phyloP scores from a whole-genome alignment of 441 rosid species.

The Populus hybrid region DNA sequence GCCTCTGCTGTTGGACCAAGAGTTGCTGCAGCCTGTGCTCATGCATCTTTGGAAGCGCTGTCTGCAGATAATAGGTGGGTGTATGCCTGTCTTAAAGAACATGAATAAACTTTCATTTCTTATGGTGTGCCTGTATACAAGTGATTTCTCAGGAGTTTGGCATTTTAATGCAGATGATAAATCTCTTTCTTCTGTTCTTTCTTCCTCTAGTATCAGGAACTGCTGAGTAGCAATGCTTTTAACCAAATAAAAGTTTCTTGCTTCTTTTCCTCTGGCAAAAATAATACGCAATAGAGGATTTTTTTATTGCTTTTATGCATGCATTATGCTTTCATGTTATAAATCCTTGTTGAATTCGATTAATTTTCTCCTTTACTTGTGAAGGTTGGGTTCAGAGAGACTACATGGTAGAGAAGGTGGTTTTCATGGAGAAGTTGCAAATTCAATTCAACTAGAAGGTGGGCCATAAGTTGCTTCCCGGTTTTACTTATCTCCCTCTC shows the following conservation, averaged over 20 bases:
- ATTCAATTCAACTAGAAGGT: conserved; percentile 58
- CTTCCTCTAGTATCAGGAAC: background rate
- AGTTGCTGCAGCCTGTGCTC: conserved; percentile 97
- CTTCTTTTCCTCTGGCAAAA: background rate
- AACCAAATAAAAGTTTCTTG: background rate
- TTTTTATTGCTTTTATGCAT: background rate
- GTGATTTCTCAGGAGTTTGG: background rate
- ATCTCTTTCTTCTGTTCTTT: background rate
- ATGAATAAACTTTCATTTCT: background rate
- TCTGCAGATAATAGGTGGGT: conserved; percentile 68
- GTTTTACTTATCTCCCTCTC: background rate
- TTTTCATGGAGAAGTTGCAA: conserved; percentile 46
- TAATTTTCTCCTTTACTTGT: conserved; percentile 16
- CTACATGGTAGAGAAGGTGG: conserved; percentile 44
- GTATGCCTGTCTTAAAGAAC: background rate
- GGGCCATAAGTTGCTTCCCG: conserved; percentile 12
- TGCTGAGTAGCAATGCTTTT: background rate
- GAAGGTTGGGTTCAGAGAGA: conserved; percentile 60
- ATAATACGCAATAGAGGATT: background rate
- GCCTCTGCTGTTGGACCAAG: conserved; percentile 97
- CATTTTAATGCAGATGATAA: background rate
- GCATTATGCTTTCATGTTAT: background rate
- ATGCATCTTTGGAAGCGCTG: conserved; percentile 77
- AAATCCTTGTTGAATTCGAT: conserved; percentile 9
- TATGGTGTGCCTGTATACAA: background rate